Evolutionary conservation across 768 basidiomycete species (phyloP).

Genomic region (Chiua virens): DNA sequence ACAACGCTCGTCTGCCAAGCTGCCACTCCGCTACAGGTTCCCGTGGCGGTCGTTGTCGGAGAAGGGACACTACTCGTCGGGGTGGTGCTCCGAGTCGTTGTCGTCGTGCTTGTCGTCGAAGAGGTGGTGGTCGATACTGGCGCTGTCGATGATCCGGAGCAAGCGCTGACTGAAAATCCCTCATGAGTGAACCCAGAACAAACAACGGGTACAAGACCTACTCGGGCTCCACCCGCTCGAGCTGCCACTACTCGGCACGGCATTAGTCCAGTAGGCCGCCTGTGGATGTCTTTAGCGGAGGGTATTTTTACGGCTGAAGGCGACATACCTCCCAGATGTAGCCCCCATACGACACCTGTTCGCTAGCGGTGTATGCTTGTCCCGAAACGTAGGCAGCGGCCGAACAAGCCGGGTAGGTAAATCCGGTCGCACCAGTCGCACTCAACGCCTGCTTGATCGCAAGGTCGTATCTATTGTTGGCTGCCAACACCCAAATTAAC

Average conservation of each 20-base stretch:
- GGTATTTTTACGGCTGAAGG: neutral
- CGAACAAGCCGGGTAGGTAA: slow-evolving; percentile 61
- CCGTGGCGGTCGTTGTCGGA: slow-evolving; percentile 26
- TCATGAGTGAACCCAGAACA: neutral
- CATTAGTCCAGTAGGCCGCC: slow-evolving; percentile 61
- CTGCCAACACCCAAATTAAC: slow-evolving; percentile 27
- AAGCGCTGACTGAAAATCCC: slow-evolving; percentile 21
- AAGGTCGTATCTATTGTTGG: slow-evolving; percentile 57
- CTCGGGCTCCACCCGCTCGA: slow-evolving; percentile 67
- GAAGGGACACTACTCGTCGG: slow-evolving; percentile 12
- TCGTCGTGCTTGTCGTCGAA: slow-evolving; percentile 11
- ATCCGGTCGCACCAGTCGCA: slow-evolving; percentile 67
- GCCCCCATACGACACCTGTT: slow-evolving; percentile 54
- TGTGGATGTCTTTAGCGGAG: slow-evolving; percentile 21
- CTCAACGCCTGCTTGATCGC: slow-evolving; percentile 59
- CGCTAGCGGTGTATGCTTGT: slow-evolving; percentile 49
- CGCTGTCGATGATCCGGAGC: slow-evolving; percentile 11
- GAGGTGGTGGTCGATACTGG: slow-evolving; percentile 16
- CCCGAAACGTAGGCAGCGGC: slow-evolving; percentile 54
- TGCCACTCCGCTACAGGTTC: slow-evolving; percentile 47
- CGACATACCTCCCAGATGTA: slow-evolving; percentile 61
- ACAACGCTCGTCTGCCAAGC: slow-evolving; percentile 46
- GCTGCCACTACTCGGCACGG: slow-evolving; percentile 45
- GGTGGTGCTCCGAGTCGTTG: neutral
- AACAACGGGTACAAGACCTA: slow-evolving; percentile 31